Evolutionary conservation across 345 rosid species (phyloP).

Genomic region (Turritis glabra): DNA sequence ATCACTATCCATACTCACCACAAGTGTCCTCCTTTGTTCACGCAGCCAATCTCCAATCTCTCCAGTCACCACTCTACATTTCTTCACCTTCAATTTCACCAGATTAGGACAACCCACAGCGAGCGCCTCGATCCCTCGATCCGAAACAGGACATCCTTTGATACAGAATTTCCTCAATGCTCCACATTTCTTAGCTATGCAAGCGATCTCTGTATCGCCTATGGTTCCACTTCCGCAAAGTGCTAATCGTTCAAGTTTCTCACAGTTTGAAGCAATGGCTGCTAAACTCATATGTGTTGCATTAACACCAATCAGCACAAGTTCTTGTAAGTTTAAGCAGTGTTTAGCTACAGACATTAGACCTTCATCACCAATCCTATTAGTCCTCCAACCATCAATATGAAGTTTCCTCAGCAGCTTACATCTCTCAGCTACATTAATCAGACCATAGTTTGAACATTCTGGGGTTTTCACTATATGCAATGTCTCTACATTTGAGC

Average conservation of each 20-base stretch:
- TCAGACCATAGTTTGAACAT: constrained; percentile 72
- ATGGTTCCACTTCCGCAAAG: constrained; percentile 76
- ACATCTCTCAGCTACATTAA: constrained; percentile 66
- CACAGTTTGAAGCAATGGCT: constrained; percentile 63
- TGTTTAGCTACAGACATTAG: constrained; percentile 67
- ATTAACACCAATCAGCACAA: constrained; percentile 81
- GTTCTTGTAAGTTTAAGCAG: constrained; percentile 70
- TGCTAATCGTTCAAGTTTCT: constrained; percentile 69
- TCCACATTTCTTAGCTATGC: constrained; percentile 73
- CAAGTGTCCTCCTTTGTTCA: constrained; percentile 53
- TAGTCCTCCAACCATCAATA: constrained; percentile 84
- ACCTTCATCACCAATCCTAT: constrained; percentile 86
- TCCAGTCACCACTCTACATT: constrained; percentile 70
- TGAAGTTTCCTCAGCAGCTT: constrained; percentile 75
- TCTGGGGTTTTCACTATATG: constrained; percentile 77
- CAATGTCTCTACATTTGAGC: constrained; percentile 64
- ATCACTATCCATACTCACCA: constrained; percentile 62
- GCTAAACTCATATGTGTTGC: constrained; percentile 66
- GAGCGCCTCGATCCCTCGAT: constrained; percentile 68
- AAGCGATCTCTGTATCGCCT: constrained; percentile 73
- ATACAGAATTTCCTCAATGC: constrained; percentile 84
- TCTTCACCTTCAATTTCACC: constrained; percentile 84
- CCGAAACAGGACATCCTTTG: constrained; percentile 78
- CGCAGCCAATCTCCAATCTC: constrained; percentile 64
- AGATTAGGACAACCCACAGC: constrained; percentile 80